Conservation (phyloP, 2,329 filamentous ascomycete species). For the Graphilbum fragrans region DNA sequence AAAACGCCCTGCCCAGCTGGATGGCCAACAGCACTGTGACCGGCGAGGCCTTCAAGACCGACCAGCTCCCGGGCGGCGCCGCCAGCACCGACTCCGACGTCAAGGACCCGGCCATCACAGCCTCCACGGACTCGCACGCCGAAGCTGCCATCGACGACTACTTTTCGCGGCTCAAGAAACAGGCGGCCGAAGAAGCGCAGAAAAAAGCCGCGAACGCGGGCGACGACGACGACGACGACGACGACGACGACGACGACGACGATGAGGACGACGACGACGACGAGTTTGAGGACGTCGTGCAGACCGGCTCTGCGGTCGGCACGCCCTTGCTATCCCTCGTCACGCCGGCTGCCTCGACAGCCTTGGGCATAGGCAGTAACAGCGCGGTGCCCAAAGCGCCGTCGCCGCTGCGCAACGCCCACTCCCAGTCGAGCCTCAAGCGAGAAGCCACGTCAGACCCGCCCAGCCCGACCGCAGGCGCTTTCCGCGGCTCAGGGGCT, state of each 20-base stretch:
- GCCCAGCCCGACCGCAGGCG: constrained; percentile 6
- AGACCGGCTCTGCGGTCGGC: constrained; percentile 18
- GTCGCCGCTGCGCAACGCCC: constrained; percentile 15
- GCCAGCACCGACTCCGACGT: constrained; percentile 30
- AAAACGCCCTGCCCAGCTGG: constrained; percentile 61
- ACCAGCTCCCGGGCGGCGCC: constrained; percentile 16
- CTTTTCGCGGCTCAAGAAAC: constrained; percentile 54
- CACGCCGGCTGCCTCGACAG: constrained; percentile 8
- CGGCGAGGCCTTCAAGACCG: constrained; percentile 44
- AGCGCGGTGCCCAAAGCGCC: constrained; percentile 9
- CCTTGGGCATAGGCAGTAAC: not conserved
- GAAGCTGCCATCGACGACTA: constrained; percentile 52
- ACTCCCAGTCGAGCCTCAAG: constrained; percentile 19
- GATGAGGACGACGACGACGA: constrained; percentile 29
- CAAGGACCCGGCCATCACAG: constrained; percentile 30
- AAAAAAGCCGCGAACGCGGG: constrained; percentile 34
- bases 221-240: constrained; percentile 27
- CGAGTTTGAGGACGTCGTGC: constrained; percentile 39
- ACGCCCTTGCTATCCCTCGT: constrained; percentile 16
- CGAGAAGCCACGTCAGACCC: constrained; percentile 18
- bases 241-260: constrained; percentile 28
- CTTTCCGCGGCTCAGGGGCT: constrained; percentile 2
- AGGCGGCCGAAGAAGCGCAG: constrained; percentile 40
- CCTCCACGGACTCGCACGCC: constrained; percentile 33
- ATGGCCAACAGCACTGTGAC: constrained; percentile 60